Conservation (phyloP, 305 asterid genomes). For the Fraxinus sp. region DNA sequence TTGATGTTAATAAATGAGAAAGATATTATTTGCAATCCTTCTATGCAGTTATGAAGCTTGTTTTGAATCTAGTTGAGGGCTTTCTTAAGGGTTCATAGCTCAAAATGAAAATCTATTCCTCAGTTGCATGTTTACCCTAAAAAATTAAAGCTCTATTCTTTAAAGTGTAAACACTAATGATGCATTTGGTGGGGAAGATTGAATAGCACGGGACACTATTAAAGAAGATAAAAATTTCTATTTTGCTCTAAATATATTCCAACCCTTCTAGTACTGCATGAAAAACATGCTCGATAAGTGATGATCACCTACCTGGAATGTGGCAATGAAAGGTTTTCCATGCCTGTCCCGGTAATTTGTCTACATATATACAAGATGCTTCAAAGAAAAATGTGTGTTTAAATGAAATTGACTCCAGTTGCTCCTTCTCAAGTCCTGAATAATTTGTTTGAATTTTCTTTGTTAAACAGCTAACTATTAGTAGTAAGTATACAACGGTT, state of each 20-base stretch:
- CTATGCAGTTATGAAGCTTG: not conserved
- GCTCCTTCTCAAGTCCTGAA: not conserved
- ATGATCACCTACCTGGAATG: not conserved
- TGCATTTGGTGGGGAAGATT: not conserved
- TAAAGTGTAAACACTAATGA: not conserved
- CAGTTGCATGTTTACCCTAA: not conserved
- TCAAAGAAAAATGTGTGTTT: not conserved
- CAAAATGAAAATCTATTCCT: not conserved
- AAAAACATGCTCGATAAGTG: not conserved
- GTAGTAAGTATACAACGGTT: not conserved
- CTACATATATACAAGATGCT: not conserved
- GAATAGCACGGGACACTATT: not conserved
- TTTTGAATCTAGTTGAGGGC: not conserved
- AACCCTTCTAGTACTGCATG: not conserved
- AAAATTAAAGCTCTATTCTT: not conserved
- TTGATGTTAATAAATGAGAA: not conserved
- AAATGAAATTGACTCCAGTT: not conserved
- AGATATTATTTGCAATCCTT: not conserved
- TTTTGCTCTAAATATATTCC: not conserved
- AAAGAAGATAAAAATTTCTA: not conserved
- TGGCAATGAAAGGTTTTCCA: not conserved
- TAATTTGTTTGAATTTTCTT: not conserved
- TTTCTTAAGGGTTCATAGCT: not conserved
- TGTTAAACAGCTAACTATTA: not conserved
- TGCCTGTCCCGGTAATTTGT: not conserved